Conservation (phyloP, 169 alveolate genomes). For the Hepatocystis sp. region DNA sequence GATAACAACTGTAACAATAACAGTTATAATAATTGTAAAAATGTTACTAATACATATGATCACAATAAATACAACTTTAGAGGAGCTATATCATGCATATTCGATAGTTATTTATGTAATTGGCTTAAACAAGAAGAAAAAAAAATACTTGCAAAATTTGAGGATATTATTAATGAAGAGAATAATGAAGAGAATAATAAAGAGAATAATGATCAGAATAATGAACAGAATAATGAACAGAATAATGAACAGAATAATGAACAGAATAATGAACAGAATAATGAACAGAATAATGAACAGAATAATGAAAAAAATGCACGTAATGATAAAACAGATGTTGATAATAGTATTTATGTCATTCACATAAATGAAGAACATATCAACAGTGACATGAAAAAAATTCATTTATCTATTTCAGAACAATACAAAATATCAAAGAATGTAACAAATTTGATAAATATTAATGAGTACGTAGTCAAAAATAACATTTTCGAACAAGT, state of each 20-base stretch:
- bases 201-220: not conserved
- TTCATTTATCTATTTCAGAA: not conserved
- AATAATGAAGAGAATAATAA: constrained; percentile 10
- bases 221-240: not conserved
- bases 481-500: not conserved
- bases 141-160: constrained; percentile 45
- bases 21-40: too few species aligned
- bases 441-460: constrained; percentile 12
- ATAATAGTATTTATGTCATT: too few species aligned
- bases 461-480: constrained; percentile 5
- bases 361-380: not conserved
- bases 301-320: not conserved
- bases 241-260: not conserved
- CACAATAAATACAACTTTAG: too few species aligned
- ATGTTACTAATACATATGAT: too few species aligned
- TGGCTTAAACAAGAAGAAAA: constrained; percentile 72
- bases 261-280: not conserved
- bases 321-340: not conserved
- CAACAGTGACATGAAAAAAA: not conserved
- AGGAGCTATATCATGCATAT: constrained; percentile 51
- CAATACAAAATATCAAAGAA: constrained; percentile 4
- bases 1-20: too few species aligned
- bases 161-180: constrained; percentile 45
- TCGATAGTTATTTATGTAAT: constrained; percentile 63
- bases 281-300: not conserved